phyloP scores from a whole-genome alignment of 768 basidiomycete species.

The Kwoniella europaea region DNA sequence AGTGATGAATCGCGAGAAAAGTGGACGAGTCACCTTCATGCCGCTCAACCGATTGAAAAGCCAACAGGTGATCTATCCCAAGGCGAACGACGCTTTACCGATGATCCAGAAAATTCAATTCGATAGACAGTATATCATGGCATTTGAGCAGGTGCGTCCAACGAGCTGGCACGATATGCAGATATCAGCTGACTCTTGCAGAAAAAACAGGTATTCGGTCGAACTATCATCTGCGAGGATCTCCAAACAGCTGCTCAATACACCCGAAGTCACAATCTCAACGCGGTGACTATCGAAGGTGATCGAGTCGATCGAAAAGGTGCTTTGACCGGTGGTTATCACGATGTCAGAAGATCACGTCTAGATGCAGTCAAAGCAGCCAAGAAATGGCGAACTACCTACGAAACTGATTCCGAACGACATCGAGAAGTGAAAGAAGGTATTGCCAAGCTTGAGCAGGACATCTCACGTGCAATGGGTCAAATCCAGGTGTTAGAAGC shows the following conservation, averaged over 20 bases:
- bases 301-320: slow-evolving; percentile 98
- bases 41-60: slow-evolving; percentile 87
- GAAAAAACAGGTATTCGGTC: slow-evolving; percentile 74
- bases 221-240: slow-evolving; percentile 93
- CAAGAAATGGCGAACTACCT: slow-evolving; percentile 74
- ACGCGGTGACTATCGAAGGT: slow-evolving; percentile 95
- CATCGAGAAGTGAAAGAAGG: slow-evolving; percentile 75
- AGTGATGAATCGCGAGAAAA: slow-evolving; percentile 89
- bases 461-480: slow-evolving; percentile 77
- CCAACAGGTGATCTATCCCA: slow-evolving; percentile 68
- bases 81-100: slow-evolving; percentile 60
- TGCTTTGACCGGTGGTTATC: slow-evolving; percentile 92
- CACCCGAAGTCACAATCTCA: slow-evolving; percentile 90
- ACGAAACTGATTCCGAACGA: slow-evolving; percentile 68
- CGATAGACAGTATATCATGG: slow-evolving; percentile 72
- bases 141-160: slow-evolving; percentile 75
- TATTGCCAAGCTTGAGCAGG: slow-evolving; percentile 77
- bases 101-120: slow-evolving; percentile 82
- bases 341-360: slow-evolving; percentile 86
- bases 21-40: slow-evolving; percentile 96
- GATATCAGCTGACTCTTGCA: too few species aligned
- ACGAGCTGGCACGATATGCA: neutral
- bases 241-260: slow-evolving; percentile 90
- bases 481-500: slow-evolving; percentile 71
- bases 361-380: slow-evolving; percentile 84